Percentiles rank a stretch among this genome's conserved stretches.
Conservation (phyloP, 345 rosid genomes). For the Eucalyptus cloeziana region DNA sequence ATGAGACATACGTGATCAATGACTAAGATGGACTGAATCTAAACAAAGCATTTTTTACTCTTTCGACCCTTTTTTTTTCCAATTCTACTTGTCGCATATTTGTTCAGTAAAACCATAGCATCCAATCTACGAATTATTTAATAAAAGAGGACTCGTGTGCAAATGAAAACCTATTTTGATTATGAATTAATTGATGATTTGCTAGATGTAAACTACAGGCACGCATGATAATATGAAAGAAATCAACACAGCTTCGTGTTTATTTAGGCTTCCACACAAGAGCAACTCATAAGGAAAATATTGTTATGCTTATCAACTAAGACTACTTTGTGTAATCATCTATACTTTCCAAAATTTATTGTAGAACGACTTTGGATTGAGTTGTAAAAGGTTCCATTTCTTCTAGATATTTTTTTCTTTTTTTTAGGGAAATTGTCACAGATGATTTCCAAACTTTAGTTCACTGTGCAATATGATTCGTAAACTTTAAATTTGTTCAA, state of each 20-base stretch:
- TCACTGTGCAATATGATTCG: rapidly evolving
- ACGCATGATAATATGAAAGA: background rate
- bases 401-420: background rate
- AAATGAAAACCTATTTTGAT: background rate
- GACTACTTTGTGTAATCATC: background rate
- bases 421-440: background rate
- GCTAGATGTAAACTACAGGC: background rate
- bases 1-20: background rate
- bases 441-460: rapidly evolving
- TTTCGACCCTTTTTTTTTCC: background rate
- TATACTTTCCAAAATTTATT: background rate
- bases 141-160: background rate
- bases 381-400: background rate
- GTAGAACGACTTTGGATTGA: background rate
- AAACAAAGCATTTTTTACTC: too few species aligned
- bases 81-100: background rate
- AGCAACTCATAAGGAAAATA: background rate
- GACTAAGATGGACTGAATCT: background rate
- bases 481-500: background rate
- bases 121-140: background rate
- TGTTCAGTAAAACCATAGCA: background rate
- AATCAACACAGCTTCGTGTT: background rate
- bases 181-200: background rate
- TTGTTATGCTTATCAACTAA: background rate
- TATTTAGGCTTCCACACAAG: background rate